Evolutionary conservation across 805 yeast genomes (phyloP).

Genomic region (Scheffersomyces ergatensis): DNA sequence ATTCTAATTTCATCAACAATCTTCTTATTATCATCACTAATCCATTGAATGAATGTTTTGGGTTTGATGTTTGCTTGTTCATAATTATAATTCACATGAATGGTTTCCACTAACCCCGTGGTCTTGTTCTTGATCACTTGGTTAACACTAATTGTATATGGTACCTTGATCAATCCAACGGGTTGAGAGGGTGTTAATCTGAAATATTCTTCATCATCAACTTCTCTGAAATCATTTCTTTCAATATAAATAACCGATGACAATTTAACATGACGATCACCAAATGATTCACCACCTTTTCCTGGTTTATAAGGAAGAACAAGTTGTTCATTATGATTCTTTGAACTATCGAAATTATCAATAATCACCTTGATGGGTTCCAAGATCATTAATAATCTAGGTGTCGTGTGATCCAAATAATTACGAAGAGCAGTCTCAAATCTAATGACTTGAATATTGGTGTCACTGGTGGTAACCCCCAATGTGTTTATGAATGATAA

Average conservation of each 20-base stretch:
- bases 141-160: conserved; percentile 67
- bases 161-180: conserved; percentile 92
- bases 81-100: conserved; percentile 76
- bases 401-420: conserved; percentile 85
- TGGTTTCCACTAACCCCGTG: conserved; percentile 62
- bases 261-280: conserved; percentile 67
- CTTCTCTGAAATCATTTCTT: conserved; percentile 74
- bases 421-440: conserved; percentile 88
- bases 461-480: conserved; percentile 93
- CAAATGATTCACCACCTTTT: conserved; percentile 50
- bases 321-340: conserved; percentile 72
- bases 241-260: conserved; percentile 81
- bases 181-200: conserved; percentile 92
- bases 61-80: conserved; percentile 67
- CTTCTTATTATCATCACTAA: conserved; percentile 64
- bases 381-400: conserved; percentile 89
- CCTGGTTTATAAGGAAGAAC: conserved; percentile 92
- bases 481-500: conserved; percentile 88
- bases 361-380: conserved; percentile 83
- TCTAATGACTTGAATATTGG: conserved; percentile 86
- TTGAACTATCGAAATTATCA: conserved; percentile 56
- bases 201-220: conserved; percentile 77
- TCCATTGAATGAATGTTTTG: conserved; percentile 97
- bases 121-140: conserved; percentile 66
- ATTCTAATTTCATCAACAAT: conserved; percentile 74